Conservation (phyloP, 2,329 filamentous ascomycete species). For the Fusarium coffeatum region DNA sequence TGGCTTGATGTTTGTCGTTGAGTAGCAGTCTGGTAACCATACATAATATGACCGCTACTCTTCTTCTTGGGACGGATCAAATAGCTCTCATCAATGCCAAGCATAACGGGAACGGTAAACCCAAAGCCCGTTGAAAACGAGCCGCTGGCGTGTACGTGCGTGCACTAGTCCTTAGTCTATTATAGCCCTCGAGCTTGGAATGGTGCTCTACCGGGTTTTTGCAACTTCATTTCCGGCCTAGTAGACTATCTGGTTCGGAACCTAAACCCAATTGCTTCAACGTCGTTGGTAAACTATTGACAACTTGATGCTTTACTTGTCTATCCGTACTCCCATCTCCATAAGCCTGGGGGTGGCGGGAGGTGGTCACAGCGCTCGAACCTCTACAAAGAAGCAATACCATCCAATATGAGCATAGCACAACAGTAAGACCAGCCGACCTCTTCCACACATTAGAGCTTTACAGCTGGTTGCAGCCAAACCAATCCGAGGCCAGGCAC, state of each 20-base stretch:
- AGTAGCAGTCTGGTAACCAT: neutral
- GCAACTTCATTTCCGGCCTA: neutral
- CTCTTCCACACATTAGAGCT: neutral
- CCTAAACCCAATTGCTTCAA: neutral
- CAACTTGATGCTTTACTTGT: neutral
- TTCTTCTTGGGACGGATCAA: neutral
- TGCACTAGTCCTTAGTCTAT: neutral
- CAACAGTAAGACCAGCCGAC: neutral
- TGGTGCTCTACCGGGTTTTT: neutral
- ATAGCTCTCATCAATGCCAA: neutral
- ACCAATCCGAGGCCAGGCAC: neutral
- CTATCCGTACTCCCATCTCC: neutral
- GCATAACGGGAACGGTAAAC: conserved; percentile 5
- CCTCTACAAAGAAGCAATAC: conserved; percentile 10
- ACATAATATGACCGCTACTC: neutral
- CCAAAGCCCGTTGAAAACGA: conserved; percentile 19
- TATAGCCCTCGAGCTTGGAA: neutral
- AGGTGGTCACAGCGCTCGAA: neutral
- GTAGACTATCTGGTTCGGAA: neutral
- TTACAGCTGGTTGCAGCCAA: neutral
- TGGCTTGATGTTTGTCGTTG: neutral
- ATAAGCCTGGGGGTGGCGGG: neutral
- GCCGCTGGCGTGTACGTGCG: conserved; percentile 3
- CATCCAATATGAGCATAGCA: neutral
- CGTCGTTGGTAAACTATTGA: neutral